Evolutionary conservation across 2,329 filamentous ascomycete genomes (phyloP).

Genomic region (Hirsutella rhossiliensis): DNA sequence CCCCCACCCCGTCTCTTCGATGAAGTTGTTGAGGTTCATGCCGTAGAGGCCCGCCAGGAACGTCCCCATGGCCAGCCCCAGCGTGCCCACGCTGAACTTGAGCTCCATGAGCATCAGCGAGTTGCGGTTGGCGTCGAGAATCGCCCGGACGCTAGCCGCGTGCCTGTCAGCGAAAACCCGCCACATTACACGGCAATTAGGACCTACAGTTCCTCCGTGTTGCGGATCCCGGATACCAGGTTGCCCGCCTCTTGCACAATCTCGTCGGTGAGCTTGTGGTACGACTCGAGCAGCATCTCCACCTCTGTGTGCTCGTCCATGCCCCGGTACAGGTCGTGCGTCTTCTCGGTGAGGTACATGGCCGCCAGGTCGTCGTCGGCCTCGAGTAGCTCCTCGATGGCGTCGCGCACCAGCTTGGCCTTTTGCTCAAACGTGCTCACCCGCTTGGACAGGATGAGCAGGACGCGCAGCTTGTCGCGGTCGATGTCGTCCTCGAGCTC

Average conservation of each 20-base stretch:
- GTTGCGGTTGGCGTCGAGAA: constrained; percentile 95
- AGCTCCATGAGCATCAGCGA: constrained; percentile 94
- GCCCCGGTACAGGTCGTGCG: constrained; percentile 56
- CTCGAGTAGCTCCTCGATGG: constrained; percentile 89
- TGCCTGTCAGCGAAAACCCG: constrained; percentile 10
- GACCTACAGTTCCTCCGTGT: constrained; percentile 92
- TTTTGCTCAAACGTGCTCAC: constrained; percentile 97
- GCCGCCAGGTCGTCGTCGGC: constrained; percentile 88
- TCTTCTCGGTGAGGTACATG: constrained; percentile 93
- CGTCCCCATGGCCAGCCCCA: constrained; percentile 88
- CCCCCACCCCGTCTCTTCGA: constrained; percentile 84
- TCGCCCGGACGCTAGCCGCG: constrained; percentile 67
- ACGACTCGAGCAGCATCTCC: constrained; percentile 92
- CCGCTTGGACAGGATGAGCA: constrained; percentile 90
- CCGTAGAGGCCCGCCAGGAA: constrained; percentile 98
- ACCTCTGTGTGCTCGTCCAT: constrained; percentile 91
- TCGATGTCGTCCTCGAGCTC: constrained; percentile 96
- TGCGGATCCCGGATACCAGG: constrained; percentile 85
- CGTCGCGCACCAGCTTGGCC: constrained; percentile 82
- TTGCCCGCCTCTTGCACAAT: constrained; percentile 94
- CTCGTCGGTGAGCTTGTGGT: constrained; percentile 95
- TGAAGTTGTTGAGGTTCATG: constrained; percentile 98
- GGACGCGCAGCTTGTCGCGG: constrained; percentile 77
- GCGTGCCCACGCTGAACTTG: constrained; percentile 89
- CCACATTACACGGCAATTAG: neutral